Conservation (phyloP, 2,329 filamentous ascomycete species). For the Westerdykella ornata region DNA sequence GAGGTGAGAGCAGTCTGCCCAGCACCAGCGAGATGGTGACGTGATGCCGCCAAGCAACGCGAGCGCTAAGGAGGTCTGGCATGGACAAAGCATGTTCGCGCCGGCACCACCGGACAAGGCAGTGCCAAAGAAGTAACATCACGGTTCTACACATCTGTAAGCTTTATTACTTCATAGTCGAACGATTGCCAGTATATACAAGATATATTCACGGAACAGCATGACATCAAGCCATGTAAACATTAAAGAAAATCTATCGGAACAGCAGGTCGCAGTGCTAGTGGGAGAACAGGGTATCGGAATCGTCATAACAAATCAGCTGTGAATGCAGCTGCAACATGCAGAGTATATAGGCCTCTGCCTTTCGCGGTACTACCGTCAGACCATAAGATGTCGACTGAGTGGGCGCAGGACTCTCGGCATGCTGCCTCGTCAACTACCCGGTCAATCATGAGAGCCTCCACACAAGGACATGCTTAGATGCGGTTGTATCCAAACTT, state of each 20-base stretch:
- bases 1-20: neutral
- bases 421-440: too few species aligned
- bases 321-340: neutral
- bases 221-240: neutral
- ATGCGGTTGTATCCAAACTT: constrained; percentile 8
- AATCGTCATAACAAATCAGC: neutral
- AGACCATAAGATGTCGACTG: neutral
- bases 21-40: neutral
- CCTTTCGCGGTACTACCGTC: neutral
- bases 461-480: neutral
- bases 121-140: too few species aligned
- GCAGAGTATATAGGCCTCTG: neutral
- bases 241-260: neutral
- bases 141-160: too few species aligned
- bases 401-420: too few species aligned
- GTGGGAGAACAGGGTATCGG: neutral
- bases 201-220: too few species aligned
- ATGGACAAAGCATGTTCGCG: neutral
- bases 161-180: too few species aligned
- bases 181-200: too few species aligned
- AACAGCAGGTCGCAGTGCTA: neutral
- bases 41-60: neutral
- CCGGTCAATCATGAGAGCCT: too few species aligned
- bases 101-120: too few species aligned
- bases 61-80: neutral